Conservation (phyloP, 768 basidiomycete species). For the Xerocomellus intermedius region DNA sequence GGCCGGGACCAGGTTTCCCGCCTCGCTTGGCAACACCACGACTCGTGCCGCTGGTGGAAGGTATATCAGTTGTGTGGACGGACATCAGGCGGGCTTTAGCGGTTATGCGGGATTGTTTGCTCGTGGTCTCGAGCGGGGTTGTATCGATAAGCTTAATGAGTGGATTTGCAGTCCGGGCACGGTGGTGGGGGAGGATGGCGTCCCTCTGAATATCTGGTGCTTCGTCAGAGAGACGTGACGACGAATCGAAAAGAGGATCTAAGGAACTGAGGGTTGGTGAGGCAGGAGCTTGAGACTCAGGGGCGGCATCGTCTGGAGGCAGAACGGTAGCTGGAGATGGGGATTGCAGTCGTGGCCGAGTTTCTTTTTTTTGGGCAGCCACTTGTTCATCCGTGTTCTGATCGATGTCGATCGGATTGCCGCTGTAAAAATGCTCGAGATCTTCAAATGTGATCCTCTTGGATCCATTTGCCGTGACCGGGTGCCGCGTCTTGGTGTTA, state of each 20-base stretch:
- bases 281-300: background rate
- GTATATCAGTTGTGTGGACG: slow-evolving; percentile 4
- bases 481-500: background rate
- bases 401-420: slow-evolving; percentile 33
- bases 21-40: slow-evolving; percentile 10
- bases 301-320: background rate
- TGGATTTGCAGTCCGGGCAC: slow-evolving; percentile 50
- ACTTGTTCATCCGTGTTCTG: slow-evolving; percentile 19
- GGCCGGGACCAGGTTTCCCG: slow-evolving; percentile 49
- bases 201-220: slow-evolving; percentile 5
- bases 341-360: slow-evolving; percentile 1
- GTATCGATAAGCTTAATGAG: slow-evolving; percentile 50
- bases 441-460: slow-evolving; percentile 26
- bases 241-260: slow-evolving; percentile 33
- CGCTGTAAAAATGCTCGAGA: slow-evolving; percentile 30
- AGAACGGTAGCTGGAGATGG: background rate
- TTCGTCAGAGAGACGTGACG: slow-evolving; percentile 10
- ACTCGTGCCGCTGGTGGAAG: slow-evolving; percentile 12
- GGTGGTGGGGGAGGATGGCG: slow-evolving; percentile 37
- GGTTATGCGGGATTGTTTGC: slow-evolving; percentile 42
- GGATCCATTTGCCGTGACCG: slow-evolving; percentile 2
- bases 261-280: slow-evolving; percentile 14
- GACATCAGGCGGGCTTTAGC: slow-evolving; percentile 48
- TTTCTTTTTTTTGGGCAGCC: background rate
- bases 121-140: slow-evolving; percentile 21